Base-by-base conservation (phyloP, 306 rosid species). In the Albizia julibrissin region DNA sequence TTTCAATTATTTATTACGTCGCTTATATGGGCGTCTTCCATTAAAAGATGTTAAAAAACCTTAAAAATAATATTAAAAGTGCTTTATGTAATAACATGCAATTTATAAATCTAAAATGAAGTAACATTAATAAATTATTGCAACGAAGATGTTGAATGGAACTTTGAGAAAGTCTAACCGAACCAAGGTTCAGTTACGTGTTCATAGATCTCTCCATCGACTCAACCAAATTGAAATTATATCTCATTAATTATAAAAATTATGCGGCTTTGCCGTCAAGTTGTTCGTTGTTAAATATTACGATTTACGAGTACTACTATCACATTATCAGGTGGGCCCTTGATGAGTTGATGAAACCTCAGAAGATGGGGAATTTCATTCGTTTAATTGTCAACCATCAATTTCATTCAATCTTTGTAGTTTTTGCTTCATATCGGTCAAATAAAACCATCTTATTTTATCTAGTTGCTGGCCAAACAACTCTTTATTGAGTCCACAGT, bases 171-270 rank as follows among this genome's bases (percentile, higher is more conserved):
- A 62, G 43, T 70, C 40, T 52, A 40, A 75, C 12, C 3, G n/a
- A 68, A 61, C 70, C 42, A 70, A 14, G n/a, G 49, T 24, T 10
- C 27, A 27, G 18, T 74, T 31, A 5, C 52, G 49, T 56, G 62
- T n/a, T 64, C 22, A 1, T 21, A 54, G 21, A 54, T n/a, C 62
- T 21, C 61, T 54, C 26, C 62, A 54, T 54, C 8, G 1, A 67
- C 66, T 75, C 80, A 82, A 42, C 42, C 77, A 56, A 43, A 81
- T 82, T 75, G 81, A 62, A n/a, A 22, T 29, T 43, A 21, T 39
- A 5, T 58, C 3, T 78, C 19, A 43, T 26, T 21, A 44, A 43
- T 39, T 29, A 61, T 56, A 59, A 71, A 42, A 44, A n/a, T 15
- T n/a, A 15, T 33, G 8, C 14, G 31, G 9, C 6, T 54, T n/a